Evolutionary conservation across 116 monocot species (phyloP), one percentile per base, ranked within the genome.

Genomic region (Dioscorea cayenensis): DNA sequence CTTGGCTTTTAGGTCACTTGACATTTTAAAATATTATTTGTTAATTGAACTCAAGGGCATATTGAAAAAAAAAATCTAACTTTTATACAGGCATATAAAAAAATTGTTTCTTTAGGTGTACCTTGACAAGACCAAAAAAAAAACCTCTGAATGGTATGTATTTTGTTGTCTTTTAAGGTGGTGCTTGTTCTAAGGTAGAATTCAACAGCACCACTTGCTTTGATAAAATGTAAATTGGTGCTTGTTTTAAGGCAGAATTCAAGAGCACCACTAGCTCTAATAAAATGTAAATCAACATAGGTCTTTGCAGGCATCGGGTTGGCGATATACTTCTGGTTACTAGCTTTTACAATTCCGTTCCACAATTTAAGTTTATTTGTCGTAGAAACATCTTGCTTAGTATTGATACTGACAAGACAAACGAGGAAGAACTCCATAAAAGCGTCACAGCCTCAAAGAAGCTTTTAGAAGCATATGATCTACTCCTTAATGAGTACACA

Each of bases 351-450:
- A 81, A 85, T 60, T 63, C 65, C 7, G 75, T 81, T 28, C 85
- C 85, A 3, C 75, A 85, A 28, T 85, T 85, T 70, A 76, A 75
- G 75, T 85, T 85, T 63, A 81, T 85, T 12, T 77, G 81, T 23
- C 81, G 85, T n/a, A 71, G 78, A 65, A 81, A 81, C 27, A 81
- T 85, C 0, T 52, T 81, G 38, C 81, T 85, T 5, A 85, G 85
- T 72, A 73, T 85, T 16, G 85, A 85, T 66, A 64, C 7, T 3
- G 85, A 85, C 61, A 85, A 85, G 43, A 85, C 85, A 0, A 85
- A 85, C 7, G 85, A 85, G 43, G 81, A 81, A 69, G 85, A 85
- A 49, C 85, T 85, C 29, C 78, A 81, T 68, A 81, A 72, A 36
- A 78, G 81, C 65, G 69, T 85, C 22, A 71, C 75, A 1, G 2